Evolutionary conservation across 2,329 filamentous ascomycete species (phyloP).

Genomic region (Penicillium italicum): DNA sequence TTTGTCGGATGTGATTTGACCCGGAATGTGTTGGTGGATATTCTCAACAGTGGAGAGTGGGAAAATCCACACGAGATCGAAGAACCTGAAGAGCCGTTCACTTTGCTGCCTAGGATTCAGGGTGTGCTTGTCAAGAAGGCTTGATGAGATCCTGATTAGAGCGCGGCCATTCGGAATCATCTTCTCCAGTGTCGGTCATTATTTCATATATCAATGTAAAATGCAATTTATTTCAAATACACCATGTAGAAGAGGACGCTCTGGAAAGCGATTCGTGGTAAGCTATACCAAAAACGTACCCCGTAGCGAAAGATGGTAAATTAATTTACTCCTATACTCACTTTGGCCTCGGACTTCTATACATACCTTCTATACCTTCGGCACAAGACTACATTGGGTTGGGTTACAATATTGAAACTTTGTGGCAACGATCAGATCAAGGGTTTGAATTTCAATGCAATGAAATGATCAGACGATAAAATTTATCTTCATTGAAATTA

Average conservation of each 20-base stretch:
- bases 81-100: slow-evolving; percentile 14
- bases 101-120: slow-evolving; percentile 17
- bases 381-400: background rate
- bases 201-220: no score
- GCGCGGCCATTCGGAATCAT: no score
- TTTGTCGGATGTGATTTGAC: slow-evolving; percentile 20
- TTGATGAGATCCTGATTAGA: background rate
- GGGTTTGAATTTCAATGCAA: background rate
- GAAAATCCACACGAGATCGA: slow-evolving; percentile 20
- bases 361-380: no score
- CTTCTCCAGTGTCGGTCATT: background rate
- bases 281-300: no score
- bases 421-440: background rate
- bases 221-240: no score
- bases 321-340: no score
- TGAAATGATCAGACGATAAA: background rate
- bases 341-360: no score
- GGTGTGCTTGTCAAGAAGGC: slow-evolving; percentile 22
- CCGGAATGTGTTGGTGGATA: slow-evolving; percentile 18
- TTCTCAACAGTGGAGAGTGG: slow-evolving; percentile 20
- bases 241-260: no score
- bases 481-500: background rate
- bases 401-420: background rate
- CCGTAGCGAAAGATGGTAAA: no score
- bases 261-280: no score